phyloP scores from a whole-genome alignment of 805 yeast genomes.

The Cyberlindnera nakhonratchasimensis region DNA sequence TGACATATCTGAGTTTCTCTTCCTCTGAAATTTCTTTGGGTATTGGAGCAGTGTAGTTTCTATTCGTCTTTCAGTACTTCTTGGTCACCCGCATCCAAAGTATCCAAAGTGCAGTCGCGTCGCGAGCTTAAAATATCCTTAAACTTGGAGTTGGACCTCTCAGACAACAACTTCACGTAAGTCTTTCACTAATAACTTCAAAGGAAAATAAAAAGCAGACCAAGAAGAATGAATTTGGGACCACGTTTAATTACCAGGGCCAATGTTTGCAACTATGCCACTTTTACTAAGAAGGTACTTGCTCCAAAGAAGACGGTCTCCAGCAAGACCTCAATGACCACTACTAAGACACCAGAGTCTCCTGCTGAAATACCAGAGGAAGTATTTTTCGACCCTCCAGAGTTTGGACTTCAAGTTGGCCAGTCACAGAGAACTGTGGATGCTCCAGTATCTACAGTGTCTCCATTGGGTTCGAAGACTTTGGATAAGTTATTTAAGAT shows the following conservation, averaged over 20 bases:
- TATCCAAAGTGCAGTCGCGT: too few species aligned
- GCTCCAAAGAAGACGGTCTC: conserved; percentile 4
- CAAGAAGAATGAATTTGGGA: background rate
- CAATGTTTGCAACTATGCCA: background rate
- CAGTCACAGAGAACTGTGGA: conserved; percentile 17
- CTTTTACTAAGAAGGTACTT: conserved; percentile 1
- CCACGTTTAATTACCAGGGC: background rate
- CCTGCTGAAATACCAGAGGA: conserved; percentile 7
- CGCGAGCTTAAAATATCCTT: too few species aligned
- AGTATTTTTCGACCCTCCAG: conserved; percentile 22
- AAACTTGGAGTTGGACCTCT: too few species aligned
- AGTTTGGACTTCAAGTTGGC: conserved; percentile 24
- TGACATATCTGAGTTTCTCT: background rate
- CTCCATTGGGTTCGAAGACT: conserved; percentile 18
- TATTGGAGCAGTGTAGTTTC: background rate
- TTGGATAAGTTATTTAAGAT: conserved; percentile 20
- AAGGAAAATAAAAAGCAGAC: background rate
- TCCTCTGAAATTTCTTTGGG: background rate
- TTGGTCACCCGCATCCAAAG: too few species aligned
- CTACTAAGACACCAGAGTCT: conserved; percentile 2
- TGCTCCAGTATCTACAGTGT: background rate
- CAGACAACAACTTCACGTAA: too few species aligned
- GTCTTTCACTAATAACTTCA: too few species aligned
- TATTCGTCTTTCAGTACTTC: too few species aligned
- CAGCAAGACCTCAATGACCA: background rate